Evolutionary conservation across 441 rosid species (phyloP), one percentile per base, ranked within the genome.

Genomic region (Kokia cookei): DNA sequence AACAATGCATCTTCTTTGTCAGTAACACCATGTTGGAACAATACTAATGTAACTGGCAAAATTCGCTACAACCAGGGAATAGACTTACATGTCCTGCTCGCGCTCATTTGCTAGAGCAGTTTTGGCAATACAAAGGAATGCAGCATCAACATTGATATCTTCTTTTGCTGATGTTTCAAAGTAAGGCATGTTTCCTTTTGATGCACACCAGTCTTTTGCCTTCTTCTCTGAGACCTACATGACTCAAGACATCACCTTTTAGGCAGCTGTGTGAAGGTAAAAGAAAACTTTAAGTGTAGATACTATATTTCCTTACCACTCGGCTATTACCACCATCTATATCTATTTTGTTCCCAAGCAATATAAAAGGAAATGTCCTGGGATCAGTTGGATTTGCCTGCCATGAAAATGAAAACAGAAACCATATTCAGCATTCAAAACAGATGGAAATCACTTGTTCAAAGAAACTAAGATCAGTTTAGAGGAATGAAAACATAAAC

Each of bases 261-360:
- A 69, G 76, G 74, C 69, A 65, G 77, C 42, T 65, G 11, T 19
- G 40, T 50, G 15, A 73, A 37, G 54, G 35, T 29, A 14, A 61
- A 60, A 45, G 50, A 63, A 17, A 47, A 61, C 10, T 15, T 43
- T 61, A 58, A 68, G 72, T 4, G 11, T 5, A 17, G 35, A 51
- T 65, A 55, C 13, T 50, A 37, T 65, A 71, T 70, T 53, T 67
- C 40, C 91, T 86, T 84, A 95, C 99, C 94, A 91, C 98, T 82
- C 99, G 88, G 77, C 98, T 95, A 72, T 93, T 95, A 78, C 99
- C 99, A 74, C 98, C 99, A 89, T 95, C 99, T 61, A 95, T 86
- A 66, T 95, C 99, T 85, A 95, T 88, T 88, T 95, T 95, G 89
- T 92, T 95, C 76, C 99, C 99, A 57, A 95, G 97, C 75, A 95